Percentiles rank a stretch among this genome's conserved stretches.
Conservation (phyloP, 495 filamentous ascomycete genomes). For the Sordaria brevicollis region DNA sequence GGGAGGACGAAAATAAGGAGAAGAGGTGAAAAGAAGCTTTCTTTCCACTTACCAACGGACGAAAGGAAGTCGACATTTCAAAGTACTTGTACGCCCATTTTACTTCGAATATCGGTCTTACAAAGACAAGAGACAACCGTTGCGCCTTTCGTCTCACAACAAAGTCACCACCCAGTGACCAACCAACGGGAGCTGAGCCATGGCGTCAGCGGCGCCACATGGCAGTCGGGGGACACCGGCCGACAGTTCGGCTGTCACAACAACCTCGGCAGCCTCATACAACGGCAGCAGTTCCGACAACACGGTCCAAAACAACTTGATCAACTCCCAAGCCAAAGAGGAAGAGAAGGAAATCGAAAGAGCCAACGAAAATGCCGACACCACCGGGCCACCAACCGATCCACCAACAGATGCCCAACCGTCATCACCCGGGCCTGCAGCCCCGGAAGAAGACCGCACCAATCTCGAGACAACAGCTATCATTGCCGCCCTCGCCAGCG, state of each 20-base stretch:
- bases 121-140: neutral
- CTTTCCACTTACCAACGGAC: neutral
- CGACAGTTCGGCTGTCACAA: neutral
- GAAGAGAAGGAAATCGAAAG: neutral
- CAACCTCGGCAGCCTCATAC: neutral
- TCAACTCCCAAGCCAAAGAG: neutral
- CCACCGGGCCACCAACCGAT: neutral
- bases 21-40: neutral
- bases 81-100: neutral
- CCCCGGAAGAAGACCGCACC: constrained; percentile 25
- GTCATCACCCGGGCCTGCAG: neutral
- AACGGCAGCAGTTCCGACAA: neutral
- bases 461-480: constrained; percentile 25
- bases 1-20: neutral
- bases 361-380: neutral
- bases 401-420: neutral
- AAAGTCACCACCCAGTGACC: neutral
- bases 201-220: neutral
- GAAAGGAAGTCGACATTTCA: neutral
- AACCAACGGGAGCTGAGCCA: neutral
- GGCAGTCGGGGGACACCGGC: neutral
- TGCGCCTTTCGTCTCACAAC: neutral
- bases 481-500: constrained; percentile 34
- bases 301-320: neutral
- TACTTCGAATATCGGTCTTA: neutral